Evolutionary conservation across 805 yeast species (phyloP), one percentile per base, ranked within the genome.

Genomic region (Nakazawaea holstii): DNA sequence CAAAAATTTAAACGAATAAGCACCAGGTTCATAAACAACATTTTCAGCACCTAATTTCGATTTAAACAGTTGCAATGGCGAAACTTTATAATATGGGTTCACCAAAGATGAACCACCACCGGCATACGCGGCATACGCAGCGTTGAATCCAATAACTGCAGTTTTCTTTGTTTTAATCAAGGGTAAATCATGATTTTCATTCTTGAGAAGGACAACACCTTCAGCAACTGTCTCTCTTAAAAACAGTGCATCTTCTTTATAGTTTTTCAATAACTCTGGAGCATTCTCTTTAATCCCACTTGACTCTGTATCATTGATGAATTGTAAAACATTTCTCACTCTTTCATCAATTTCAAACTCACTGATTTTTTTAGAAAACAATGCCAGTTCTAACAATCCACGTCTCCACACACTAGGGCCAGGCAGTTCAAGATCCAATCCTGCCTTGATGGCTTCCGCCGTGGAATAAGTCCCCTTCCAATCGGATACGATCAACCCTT

Each of bases 391-490:
- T 20, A 74, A 61, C 39, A 77, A 58, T 51, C 72, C 75, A 49
- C 66, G 66, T 45, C 67, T 58, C 46, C 52, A 54, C 14, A 77
- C 61, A 40, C 72, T 69, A 14, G 80, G 78, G 30, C 87, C 87
- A 1, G 87, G 87, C 84, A 79, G 79, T 60, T 82, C 87, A 55
- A 82, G 62, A 57, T 80, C 82, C 46, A 82, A 62, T 6, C 87
- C 86, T 26, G 78, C 77, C 33, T 73, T 69, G 39, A 80, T 58
- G 13, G 80, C 55, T 35, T 68, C 73, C 39, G 64, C 66, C 30
- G 65, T 64, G 14, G 80, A 69, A 58, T 75, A 79, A 8, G 73
- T 68, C 24, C 87, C 87, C 56, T 56, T 72, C 87, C 87, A 81
- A 61, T 81, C 87, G 26, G 82, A 74, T 77, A 82, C 77, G 32